These are phyloP conservation scores for Solanum hybrid DNA, from an alignment of 305 asterid species.

Conservation along the genomic window DNA sequence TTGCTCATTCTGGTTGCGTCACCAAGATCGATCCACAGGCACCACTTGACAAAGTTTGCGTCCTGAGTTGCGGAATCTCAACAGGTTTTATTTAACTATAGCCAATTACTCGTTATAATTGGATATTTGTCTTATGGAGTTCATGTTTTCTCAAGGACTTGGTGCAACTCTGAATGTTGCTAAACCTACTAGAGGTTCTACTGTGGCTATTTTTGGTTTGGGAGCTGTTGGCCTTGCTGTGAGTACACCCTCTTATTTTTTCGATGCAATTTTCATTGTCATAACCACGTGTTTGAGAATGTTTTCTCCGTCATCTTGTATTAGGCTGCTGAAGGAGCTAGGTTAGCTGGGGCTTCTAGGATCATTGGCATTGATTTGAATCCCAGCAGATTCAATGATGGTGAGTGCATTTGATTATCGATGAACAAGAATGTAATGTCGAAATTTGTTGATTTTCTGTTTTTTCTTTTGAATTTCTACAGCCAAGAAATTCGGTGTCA, in stretches of 20 bases:
- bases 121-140: background rate
- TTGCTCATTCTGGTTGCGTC: constrained; percentile 8
- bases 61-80: constrained; percentile 11
- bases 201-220: constrained; percentile 20
- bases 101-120: background rate
- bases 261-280: background rate
- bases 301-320: background rate
- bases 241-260: background rate
- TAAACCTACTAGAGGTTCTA: constrained; percentile 9
- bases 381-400: constrained; percentile 40
- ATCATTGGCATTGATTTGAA: constrained; percentile 68
- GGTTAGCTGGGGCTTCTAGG: constrained; percentile 62
- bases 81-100: constrained; percentile 4
- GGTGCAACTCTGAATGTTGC: constrained; percentile 34
- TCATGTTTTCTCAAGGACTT: constrained; percentile 15
- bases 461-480: constrained; percentile 2
- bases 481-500: constrained; percentile 75
- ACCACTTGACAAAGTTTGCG: constrained; percentile 20
- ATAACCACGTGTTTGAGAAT: background rate
- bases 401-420: constrained; percentile 12
- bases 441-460: background rate
- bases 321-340: constrained; percentile 40
- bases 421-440: background rate
- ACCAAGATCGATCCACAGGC: constrained; percentile 15
- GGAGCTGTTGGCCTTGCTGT: constrained; percentile 35